Evolutionary conservation across 2,329 filamentous ascomycete genomes (phyloP), one percentile per base, ranked within the genome.

Genomic region (Drechmeria coniospora): DNA sequence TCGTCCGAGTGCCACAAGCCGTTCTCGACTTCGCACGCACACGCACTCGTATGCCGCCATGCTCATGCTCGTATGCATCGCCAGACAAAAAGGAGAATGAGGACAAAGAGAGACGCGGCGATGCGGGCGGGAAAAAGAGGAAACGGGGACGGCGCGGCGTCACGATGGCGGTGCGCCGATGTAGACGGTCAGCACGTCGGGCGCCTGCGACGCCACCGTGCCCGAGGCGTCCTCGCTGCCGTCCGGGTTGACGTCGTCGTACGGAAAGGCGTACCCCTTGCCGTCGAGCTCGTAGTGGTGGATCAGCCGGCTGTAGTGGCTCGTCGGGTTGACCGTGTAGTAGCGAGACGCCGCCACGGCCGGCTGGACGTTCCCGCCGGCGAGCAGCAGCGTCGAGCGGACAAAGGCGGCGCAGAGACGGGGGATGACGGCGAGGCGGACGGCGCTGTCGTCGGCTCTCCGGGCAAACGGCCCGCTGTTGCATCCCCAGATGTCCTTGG

Each of bases 201-300:
- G 42, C 8, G 26, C 32, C 1, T 37, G 40, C 2, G 47, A 46
- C 0, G 41, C 27, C 11, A 56, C 42, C 10, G 44, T 33, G 0
- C 51, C 54, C 1, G 54, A 54, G 3, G 66, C 63, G 42, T 76
- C 68, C 36, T 59, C 52, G 16, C 61, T 57, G 12, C 61, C 67
- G 33, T 59, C 54, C 0, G 70, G 63, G 30, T 68, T 66, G 12
- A 79, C 74, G 43, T 79, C 74, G 40, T 79, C 74, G 38, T 77
- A 79, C 0, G 74, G 60, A 42, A 78, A 79, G 1, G 69, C 65
- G 42, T 79, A 79, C 0, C 74, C 74, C 24, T 57, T 53, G 1
- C 63, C 62, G 43, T 77, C 70, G 4, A 61, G 42, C 49, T 75
- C 69, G 27, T 67, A 58, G 21, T 59, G 48, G 46, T 79, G 74